A percentile compares a stretch with the other conserved stretches of the same genome.
These are phyloP conservation scores for Annulohypoxylon truncatum DNA, from an alignment of 2,329 filamentous ascomycete genomes.

Conservation along the genomic window DNA sequence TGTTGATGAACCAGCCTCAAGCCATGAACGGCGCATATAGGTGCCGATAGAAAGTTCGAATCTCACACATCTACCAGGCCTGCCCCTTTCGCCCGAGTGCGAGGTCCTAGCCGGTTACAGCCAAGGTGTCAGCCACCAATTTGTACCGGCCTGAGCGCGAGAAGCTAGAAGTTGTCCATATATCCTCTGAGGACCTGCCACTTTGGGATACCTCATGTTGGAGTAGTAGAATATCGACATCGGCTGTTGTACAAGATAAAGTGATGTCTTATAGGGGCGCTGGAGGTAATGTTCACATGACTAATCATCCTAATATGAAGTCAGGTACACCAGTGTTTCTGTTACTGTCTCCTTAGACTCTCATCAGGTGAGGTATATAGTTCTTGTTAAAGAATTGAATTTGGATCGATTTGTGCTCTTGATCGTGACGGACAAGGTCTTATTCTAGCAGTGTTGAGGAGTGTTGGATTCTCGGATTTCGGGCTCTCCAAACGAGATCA, in stretches of 20 bases:
- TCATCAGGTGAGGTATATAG: neutral
- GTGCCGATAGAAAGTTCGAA: neutral
- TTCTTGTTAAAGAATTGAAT: neutral
- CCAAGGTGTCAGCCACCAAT: slow-evolving; percentile 26
- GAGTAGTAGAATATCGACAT: slow-evolving; percentile 23
- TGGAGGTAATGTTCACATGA: slow-evolving; percentile 31
- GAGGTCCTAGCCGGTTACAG: slow-evolving; percentile 12
- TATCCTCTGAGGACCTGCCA: slow-evolving; percentile 33
- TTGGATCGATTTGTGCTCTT: neutral
- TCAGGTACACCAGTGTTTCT: slow-evolving; percentile 5
- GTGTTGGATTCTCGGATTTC: slow-evolving; percentile 22
- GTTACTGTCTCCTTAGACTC: slow-evolving; percentile 1
- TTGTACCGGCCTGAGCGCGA: slow-evolving; percentile 8
- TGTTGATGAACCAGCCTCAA: slow-evolving; percentile 23
- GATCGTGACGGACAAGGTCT: neutral
- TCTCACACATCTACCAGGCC: neutral
- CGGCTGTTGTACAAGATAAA: slow-evolving; percentile 13
- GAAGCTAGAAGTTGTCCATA: slow-evolving; percentile 2
- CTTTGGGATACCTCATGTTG: slow-evolving; percentile 19
- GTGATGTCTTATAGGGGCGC: slow-evolving; percentile 21
- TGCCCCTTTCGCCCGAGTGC: slow-evolving; percentile 19
- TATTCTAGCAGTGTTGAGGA: neutral
- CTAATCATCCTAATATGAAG: neutral
- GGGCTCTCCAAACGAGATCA: slow-evolving; percentile 17
- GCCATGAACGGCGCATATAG: neutral